Evolutionary conservation across 768 basidiomycete genomes (phyloP).

Genomic region (Lactarius psammicola): DNA sequence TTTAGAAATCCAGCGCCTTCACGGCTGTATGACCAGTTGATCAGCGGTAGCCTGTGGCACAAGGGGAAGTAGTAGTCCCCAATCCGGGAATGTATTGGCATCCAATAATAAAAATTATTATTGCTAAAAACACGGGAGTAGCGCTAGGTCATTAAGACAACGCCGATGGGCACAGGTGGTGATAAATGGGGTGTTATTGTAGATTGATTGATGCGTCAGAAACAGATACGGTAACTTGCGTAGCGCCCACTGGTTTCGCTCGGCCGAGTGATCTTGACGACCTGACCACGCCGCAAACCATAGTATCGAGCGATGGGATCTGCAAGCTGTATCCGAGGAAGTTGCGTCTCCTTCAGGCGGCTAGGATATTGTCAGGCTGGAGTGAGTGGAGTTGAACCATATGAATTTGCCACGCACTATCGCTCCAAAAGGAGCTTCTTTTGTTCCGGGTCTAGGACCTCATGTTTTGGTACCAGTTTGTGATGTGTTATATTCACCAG

Average conservation of each 20-base stretch:
- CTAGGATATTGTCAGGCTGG: conserved; percentile 43
- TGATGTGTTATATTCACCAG: conserved; percentile 98
- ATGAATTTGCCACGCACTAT: conserved; percentile 67
- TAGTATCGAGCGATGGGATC: conserved; percentile 99
- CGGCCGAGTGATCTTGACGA: conserved; percentile 96
- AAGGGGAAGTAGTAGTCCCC: background rate
- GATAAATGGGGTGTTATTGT: background rate
- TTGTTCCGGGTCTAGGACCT: conserved; percentile 80
- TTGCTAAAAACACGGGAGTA: conserved; percentile 1
- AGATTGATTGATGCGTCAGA: conserved; percentile 42
- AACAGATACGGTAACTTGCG: conserved; percentile 90
- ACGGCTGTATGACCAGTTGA: background rate
- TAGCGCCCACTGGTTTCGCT: conserved; percentile 96
- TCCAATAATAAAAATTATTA: conserved; percentile 9
- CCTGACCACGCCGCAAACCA: conserved; percentile 91
- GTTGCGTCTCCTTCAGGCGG: conserved; percentile 95
- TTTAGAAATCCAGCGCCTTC: background rate
- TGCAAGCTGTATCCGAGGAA: conserved; percentile 92
- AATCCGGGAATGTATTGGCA: conserved; percentile 2
- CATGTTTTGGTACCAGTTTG: conserved; percentile 89
- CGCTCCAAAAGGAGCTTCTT: conserved; percentile 83
- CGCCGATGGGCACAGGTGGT: background rate
- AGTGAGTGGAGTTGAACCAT: conserved; percentile 20
- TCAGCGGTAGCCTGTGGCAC: background rate
- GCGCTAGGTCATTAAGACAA: background rate